Evolutionary conservation across 164 flowering plant genomes (phyloP).

Genomic region (Vitis riparia): DNA sequence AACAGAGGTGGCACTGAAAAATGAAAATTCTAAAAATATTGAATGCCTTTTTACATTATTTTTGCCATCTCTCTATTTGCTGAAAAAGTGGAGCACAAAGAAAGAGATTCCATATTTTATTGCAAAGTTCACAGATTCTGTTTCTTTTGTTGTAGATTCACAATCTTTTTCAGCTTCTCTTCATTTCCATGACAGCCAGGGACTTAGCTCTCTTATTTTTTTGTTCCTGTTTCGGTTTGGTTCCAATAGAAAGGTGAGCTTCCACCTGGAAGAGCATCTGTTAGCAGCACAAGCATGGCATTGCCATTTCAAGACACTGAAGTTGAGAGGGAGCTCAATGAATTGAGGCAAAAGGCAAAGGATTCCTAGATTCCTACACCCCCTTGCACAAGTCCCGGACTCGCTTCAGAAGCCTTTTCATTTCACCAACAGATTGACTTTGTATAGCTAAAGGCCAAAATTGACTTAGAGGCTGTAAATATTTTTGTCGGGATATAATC

Average conservation of each 20-base stretch:
- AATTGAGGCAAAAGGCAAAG: slow-evolving; percentile 67
- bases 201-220: no score
- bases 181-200: no score
- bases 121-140: background rate
- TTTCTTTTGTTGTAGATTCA: background rate
- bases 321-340: slow-evolving; percentile 86
- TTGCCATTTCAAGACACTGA: slow-evolving; percentile 67
- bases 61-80: background rate
- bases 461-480: background rate
- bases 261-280: slow-evolving; percentile 82
- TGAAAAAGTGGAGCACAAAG: background rate
- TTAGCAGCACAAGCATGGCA: slow-evolving; percentile 30
- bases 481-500: no score
- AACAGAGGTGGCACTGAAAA: background rate
- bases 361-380: slow-evolving; percentile 37
- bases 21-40: background rate
- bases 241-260: slow-evolving; percentile 78
- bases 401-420: background rate
- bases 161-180: no score
- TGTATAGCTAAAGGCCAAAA: slow-evolving; percentile 15
- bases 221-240: background rate
- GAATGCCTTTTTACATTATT: background rate
- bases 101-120: background rate
- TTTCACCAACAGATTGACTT: slow-evolving; percentile 2
- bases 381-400: no score